Base-by-base conservation (phyloP, 2,329 filamentous ascomycete genomes). In the Botrytis fragariae region DNA sequence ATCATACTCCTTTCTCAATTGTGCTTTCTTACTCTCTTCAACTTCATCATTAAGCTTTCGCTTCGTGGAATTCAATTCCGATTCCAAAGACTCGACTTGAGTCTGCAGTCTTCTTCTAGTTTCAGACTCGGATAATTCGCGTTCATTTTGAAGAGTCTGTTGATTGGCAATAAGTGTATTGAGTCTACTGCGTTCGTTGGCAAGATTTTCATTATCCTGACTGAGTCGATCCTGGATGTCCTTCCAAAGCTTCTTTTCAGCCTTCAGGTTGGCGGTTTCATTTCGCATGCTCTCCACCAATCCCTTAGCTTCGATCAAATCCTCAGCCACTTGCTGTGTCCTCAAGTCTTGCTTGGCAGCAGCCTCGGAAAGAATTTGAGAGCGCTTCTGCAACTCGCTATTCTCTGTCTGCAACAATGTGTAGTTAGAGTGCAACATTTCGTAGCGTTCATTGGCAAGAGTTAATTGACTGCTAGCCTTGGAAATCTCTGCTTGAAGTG, bases 221-320 rank as follows among this genome's bases (percentile, higher is more conserved):
- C 89, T 92, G 61, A 98, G 86, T 70, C 97, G 91, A 76, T 93
- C 91, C 81, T 98, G 95, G 48, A 98, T 97, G 72, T 92, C 93
- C 84, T 96, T 97, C 92, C 93, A 97, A 16, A 99, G 86, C 54
- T 94, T 92, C 84, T 97, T 97, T 82, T 98, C 95, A 0, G 95
- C 95, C 82, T 97, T 97, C 48, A 98, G 88, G 79, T 98, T 98
- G 25, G 94, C 91, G 71, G 91, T 94, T 81, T 99, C 96, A 76
- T 94, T 94, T 70, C 94, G 92, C 82, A 98, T 88, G 79, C 94
- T 95, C 79, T 99, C 95, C 5, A 93, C 86, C 70, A 95, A 84
- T 45, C 92, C 92, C 81, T 91, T 92, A 8, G 92, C 91, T 81
- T 98, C 96, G 16, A 98, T 90, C 9, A 98, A 87, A 78, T 99